These are phyloP conservation scores for Pyrenochaeta sp. DNA, from an alignment of 2,329 filamentous ascomycete genomes.

Conservation along the genomic window DNA sequence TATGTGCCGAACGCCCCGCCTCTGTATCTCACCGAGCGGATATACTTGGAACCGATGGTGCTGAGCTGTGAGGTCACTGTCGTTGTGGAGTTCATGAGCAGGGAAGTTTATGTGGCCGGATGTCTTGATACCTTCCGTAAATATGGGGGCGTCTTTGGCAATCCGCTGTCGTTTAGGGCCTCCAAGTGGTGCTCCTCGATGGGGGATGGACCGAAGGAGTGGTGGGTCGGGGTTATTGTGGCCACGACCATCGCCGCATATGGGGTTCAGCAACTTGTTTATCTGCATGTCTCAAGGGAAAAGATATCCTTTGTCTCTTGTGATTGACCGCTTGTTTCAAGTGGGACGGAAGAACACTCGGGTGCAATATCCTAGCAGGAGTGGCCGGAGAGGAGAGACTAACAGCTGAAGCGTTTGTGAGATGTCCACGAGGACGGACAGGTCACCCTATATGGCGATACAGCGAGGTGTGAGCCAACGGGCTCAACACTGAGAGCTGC, in stretches of 20 bases:
- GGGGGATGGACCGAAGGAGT: constrained; percentile 13
- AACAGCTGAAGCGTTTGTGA: constrained; percentile 36
- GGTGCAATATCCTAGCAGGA: constrained; percentile 24
- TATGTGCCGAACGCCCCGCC: constrained; percentile 68
- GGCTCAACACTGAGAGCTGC: too few species aligned
- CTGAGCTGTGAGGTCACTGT: constrained; percentile 63
- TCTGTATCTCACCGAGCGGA: constrained; percentile 66
- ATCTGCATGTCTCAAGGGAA: constrained; percentile 51
- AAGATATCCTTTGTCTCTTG: too few species aligned
- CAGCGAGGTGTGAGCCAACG: too few species aligned
- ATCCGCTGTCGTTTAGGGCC: constrained; percentile 60
- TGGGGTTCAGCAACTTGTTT: constrained; percentile 50
- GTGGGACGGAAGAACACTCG: constrained; percentile 30
- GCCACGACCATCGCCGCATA: constrained; percentile 24
- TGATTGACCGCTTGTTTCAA: too few species aligned
- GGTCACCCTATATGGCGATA: constrained; percentile 29
- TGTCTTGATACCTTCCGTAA: constrained; percentile 64
- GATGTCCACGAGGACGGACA: constrained; percentile 37
- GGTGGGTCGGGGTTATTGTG: constrained; percentile 22
- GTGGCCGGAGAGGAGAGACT: constrained; percentile 26
- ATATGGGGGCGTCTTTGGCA: constrained; percentile 69
- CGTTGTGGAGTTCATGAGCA: constrained; percentile 69
- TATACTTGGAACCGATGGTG: constrained; percentile 71
- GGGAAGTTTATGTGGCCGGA: constrained; percentile 75
- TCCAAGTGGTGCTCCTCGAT: constrained; percentile 8